These are phyloP conservation scores for Mycena vulgaris DNA, from an alignment of 768 basidiomycete species.

Conservation along the genomic window DNA sequence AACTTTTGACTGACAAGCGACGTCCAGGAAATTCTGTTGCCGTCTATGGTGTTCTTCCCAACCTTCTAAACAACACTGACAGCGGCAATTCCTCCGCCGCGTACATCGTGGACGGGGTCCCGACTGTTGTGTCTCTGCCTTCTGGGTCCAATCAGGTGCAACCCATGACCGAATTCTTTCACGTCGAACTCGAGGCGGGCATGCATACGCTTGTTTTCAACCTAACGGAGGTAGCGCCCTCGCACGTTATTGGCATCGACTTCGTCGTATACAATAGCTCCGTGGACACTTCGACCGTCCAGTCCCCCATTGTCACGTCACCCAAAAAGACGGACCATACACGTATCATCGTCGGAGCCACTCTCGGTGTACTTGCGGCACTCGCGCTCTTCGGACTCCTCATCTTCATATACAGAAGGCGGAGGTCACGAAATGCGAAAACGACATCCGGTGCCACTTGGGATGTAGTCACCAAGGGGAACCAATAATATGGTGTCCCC, in stretches of 20 bases:
- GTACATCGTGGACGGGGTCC: constrained; percentile 55
- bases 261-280: constrained; percentile 58
- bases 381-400: constrained; percentile 14
- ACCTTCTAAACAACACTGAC: constrained; percentile 41
- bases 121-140: constrained; percentile 43
- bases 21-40: constrained; percentile 56
- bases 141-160: constrained; percentile 46
- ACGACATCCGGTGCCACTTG: neutral
- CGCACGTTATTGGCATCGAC: constrained; percentile 55
- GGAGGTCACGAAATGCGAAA: neutral
- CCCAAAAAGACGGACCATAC: constrained; percentile 8
- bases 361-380: constrained; percentile 20
- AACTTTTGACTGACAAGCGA: constrained; percentile 9
- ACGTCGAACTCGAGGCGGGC: constrained; percentile 51
- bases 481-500: neutral
- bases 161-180: constrained; percentile 55
- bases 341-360: constrained; percentile 22
- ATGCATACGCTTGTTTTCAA: constrained; percentile 56
- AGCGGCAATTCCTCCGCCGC: constrained; percentile 48
- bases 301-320: neutral
- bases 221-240: constrained; percentile 51
- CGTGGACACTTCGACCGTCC: constrained; percentile 41
- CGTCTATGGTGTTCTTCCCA: constrained; percentile 52
- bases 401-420: neutral
- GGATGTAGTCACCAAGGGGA: constrained; percentile 7